Base-by-base conservation (phyloP, 495 filamentous ascomycete species). In the Beverwykella pulmonaria region DNA sequence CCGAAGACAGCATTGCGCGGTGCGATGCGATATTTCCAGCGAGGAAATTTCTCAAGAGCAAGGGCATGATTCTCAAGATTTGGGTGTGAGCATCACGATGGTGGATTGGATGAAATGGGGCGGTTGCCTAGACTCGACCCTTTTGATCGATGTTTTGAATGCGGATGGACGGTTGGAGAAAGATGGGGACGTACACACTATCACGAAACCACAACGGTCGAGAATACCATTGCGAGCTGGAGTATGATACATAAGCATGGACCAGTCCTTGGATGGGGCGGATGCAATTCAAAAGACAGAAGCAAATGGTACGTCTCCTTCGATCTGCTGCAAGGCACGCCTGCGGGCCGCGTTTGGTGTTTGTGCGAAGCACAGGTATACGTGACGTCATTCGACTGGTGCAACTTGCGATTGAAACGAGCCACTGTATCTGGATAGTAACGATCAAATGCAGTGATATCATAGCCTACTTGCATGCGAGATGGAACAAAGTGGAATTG, bases 21-120 rank as follows among this genome's bases (percentile, higher is more conserved):
- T 9, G 17, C 39, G 17, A 25, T 15, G 17, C 52, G 17, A 25
- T 15, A n/a, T 41, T 61, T 6, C 34, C 41, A 19, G 19, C 49
- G 54, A 68, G 57, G 58, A 61, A 63, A 23, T 69, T 68, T 19
- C 29, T 65, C 39, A 71, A 62, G 27, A 64, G 50, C 44, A 68
- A 68, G 50, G 69, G 65, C 32, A 49, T 53, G n/a, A 68, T 71
- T 20, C 65, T 71, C 36, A 66, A 66, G 61, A 68, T 71, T 26
- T 71, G 59, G 60, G 30, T 61, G n/a, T 71, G n/a, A n/a, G n/a
- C n/a, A n/a, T n/a, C n/a, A n/a, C 54, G 54, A 27, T 19, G 48
- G 55, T 44, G 62, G 29, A 30, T 56, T 61, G 61, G 53, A 53
- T 58, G 20, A 2, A 27, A 46, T 46, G 27, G 34, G 1, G 30